Evolutionary conservation across 345 rosid species (phyloP).

Genomic region (Citrus hindsii): DNA sequence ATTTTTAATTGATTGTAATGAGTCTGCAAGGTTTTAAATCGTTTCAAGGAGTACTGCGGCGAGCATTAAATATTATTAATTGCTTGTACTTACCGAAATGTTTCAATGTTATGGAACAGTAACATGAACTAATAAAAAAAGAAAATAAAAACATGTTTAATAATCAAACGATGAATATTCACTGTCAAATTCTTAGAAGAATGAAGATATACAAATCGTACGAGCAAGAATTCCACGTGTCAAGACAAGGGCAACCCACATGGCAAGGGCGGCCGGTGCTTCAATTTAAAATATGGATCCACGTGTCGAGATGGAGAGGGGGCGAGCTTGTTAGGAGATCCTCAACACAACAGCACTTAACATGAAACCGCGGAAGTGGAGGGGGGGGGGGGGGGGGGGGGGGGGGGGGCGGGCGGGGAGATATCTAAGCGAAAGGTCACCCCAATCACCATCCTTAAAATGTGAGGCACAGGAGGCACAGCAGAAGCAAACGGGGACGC

Average conservation of each 20-base stretch:
- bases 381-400: too few species aligned
- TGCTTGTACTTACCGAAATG: neutral
- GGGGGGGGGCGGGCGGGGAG: rapidly evolving
- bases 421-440: neutral
- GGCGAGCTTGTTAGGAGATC: too few species aligned
- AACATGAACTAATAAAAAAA: too few species aligned
- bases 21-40: neutral
- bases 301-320: neutral
- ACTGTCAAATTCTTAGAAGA: neutral
- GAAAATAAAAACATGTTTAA: too few species aligned
- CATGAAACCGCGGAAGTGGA: neutral
- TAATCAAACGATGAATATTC: neutral
- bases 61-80: neutral
- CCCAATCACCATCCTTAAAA: neutral
- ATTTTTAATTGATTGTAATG: too few species aligned
- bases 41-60: neutral
- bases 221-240: too few species aligned
- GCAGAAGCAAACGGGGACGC: neutral
- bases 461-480: neutral
- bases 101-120: neutral
- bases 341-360: neutral
- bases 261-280: neutral
- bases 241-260: neutral
- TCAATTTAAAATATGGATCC: neutral
- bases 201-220: neutral